phyloP scores from a whole-genome alignment of 2,329 filamentous ascomycete genomes.

The Sporothrix dimorphospora region DNA sequence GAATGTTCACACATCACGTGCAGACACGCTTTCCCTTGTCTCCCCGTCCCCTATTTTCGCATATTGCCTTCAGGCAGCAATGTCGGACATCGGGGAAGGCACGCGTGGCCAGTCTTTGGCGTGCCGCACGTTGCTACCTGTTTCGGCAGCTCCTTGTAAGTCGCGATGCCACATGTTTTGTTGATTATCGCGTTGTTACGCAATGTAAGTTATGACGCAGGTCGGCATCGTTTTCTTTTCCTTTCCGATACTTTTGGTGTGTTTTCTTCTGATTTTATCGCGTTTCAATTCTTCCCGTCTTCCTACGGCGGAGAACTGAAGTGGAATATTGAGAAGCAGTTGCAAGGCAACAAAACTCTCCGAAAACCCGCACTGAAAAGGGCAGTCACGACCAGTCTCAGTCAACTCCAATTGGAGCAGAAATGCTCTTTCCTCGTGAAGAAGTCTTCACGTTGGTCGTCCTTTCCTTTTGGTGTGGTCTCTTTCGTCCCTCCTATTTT shows the following conservation, averaged over 20 bases:
- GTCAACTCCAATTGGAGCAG: not conserved
- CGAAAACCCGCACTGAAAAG: not conserved
- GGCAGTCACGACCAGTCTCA: not conserved
- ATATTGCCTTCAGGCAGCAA: not conserved
- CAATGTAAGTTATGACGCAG: not conserved
- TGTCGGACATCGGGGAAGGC: not conserved
- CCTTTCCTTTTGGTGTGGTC: not conserved
- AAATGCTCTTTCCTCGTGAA: not conserved
- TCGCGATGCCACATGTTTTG: not conserved
- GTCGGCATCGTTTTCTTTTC: not conserved
- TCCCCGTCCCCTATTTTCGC: not conserved
- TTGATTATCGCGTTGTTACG: not conserved
- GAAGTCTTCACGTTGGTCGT: not conserved
- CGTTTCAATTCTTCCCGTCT: not conserved
- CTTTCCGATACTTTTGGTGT: not conserved
- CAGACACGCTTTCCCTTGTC: not conserved
- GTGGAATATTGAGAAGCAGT: not conserved
- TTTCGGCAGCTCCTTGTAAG: not conserved
- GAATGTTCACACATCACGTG: slow-evolving; percentile 11
- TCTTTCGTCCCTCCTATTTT: not conserved
- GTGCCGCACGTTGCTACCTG: not conserved
- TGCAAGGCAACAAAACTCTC: not conserved
- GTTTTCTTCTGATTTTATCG: not conserved
- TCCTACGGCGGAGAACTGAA: not conserved
- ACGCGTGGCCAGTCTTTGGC: not conserved